Conservation (phyloP, 78 protist species). For the Corallochytrium limacisporum region DNA sequence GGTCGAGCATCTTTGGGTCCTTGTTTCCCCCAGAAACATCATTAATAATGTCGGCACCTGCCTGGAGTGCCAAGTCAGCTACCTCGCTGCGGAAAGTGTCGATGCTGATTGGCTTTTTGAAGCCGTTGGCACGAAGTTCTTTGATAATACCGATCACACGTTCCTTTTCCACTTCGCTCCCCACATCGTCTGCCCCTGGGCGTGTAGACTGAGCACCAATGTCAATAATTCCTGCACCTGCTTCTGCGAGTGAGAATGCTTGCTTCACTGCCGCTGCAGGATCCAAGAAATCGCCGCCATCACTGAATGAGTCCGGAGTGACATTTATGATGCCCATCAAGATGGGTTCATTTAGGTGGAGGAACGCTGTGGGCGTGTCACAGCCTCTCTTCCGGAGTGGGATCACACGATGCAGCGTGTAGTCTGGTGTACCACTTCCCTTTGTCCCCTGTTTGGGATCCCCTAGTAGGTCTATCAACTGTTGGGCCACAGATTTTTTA, state of each 20-base stretch:
- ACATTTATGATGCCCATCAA: slow-evolving; percentile 59
- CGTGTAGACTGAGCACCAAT: slow-evolving; percentile 56
- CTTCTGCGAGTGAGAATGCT: not conserved
- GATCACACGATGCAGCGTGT: not conserved
- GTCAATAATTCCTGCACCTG: slow-evolving; percentile 48
- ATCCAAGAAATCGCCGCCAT: slow-evolving; percentile 34
- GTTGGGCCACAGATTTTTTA: slow-evolving; percentile 14
- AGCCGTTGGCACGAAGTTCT: slow-evolving; percentile 7
- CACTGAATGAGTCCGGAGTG: slow-evolving; percentile 59
- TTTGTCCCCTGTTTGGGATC: slow-evolving; percentile 20
- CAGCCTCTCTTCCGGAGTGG: not conserved
- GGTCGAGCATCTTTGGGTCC: slow-evolving; percentile 28
- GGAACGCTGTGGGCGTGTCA: not conserved
- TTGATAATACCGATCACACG: slow-evolving; percentile 32
- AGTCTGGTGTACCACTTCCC: not conserved
- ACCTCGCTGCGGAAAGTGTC: slow-evolving; percentile 43
- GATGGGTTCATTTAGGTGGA: slow-evolving; percentile 21
- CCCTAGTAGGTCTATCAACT: slow-evolving; percentile 10
- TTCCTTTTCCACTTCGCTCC: slow-evolving; percentile 26
- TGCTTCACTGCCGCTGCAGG: not conserved
- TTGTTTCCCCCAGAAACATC: slow-evolving; percentile 32
- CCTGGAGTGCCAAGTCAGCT: slow-evolving; percentile 19
- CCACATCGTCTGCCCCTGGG: slow-evolving; percentile 37
- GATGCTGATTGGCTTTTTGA: slow-evolving; percentile 11
- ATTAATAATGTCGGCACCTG: slow-evolving; percentile 44